phyloP scores from a whole-genome alignment of 2,329 filamentous ascomycete genomes.

The Tothia fuscella region DNA sequence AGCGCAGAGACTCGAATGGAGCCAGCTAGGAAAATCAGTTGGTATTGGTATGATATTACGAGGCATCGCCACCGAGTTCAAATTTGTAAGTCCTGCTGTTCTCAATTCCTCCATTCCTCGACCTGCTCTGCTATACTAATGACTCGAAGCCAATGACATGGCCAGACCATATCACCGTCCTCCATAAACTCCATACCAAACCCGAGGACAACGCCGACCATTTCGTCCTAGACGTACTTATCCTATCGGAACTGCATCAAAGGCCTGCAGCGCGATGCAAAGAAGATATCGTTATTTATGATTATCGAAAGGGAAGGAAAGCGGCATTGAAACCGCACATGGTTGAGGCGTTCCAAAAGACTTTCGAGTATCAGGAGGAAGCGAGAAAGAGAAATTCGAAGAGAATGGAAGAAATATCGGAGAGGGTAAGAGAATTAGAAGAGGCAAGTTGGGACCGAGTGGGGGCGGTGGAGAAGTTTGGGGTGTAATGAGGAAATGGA shows the following conservation, averaged over 20 bases:
- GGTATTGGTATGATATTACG: constrained; percentile 64
- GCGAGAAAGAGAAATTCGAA: constrained; percentile 47
- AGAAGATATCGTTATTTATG: constrained; percentile 72
- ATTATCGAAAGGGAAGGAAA: constrained; percentile 51
- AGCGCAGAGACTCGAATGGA: constrained; percentile 51
- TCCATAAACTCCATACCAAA: constrained; percentile 57
- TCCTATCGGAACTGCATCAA: constrained; percentile 65
- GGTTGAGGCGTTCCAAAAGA: constrained; percentile 45
- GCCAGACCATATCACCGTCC: constrained; percentile 71
- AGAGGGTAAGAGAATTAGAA: constrained; percentile 53
- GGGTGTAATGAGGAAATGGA: too few species aligned
- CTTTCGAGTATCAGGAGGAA: constrained; percentile 45
- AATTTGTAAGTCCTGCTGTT: constrained; percentile 59
- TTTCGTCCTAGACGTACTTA: constrained; percentile 49
- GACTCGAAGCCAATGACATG: constrained; percentile 77
- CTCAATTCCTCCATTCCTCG: background rate
- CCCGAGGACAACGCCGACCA: constrained; percentile 28
- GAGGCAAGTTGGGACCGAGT: constrained; percentile 59
- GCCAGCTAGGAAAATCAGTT: constrained; percentile 52
- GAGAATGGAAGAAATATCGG: constrained; percentile 45
- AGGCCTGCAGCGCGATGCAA: constrained; percentile 60
- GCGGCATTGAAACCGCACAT: constrained; percentile 48
- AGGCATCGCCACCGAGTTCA: constrained; percentile 73
- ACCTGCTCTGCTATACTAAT: constrained; percentile 5
- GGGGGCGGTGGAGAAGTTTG: constrained; percentile 59